Evolutionary conservation across 2,329 filamentous ascomycete species (phyloP).

Genomic region (Fusarium nodosum): DNA sequence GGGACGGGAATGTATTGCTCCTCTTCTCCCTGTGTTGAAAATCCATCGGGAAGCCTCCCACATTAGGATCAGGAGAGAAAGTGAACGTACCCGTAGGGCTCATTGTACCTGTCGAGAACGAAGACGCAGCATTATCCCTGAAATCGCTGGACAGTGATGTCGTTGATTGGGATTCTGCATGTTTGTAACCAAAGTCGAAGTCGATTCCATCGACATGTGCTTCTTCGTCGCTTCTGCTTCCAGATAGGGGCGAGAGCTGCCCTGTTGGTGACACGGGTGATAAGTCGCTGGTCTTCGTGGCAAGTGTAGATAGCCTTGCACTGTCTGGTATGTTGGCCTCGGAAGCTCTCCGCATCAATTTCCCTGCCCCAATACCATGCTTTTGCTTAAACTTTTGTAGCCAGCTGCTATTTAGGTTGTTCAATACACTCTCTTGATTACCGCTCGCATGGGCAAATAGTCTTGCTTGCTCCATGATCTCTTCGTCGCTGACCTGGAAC

Average conservation of each 20-base stretch:
- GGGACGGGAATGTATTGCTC: constrained; percentile 86
- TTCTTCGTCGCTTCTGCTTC: constrained; percentile 77
- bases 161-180: constrained; percentile 54
- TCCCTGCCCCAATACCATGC: constrained; percentile 70
- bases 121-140: constrained; percentile 60
- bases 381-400: constrained; percentile 97
- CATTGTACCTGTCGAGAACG: constrained; percentile 78
- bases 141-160: constrained; percentile 53
- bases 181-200: constrained; percentile 54
- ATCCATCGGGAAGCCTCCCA: constrained; percentile 71
- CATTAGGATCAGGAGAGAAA: constrained; percentile 80
- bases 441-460: constrained; percentile 81
- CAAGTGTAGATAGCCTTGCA: constrained; percentile 67
- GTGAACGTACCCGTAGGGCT: constrained; percentile 81
- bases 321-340: constrained; percentile 80
- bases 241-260: constrained; percentile 77
- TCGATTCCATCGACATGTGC: constrained; percentile 62
- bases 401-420: constrained; percentile 81
- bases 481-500: constrained; percentile 78
- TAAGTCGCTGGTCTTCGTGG: constrained; percentile 53
- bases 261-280: constrained; percentile 81
- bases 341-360: constrained; percentile 69
- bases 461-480: constrained; percentile 85
- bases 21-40: constrained; percentile 77
- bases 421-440: constrained; percentile 77